A percentile compares a stretch with the other conserved stretches of the same genome.
Conservation (phyloP, 176 grass and related monocot species). For the Zea mays region Zm-B73-REFERENCE-NAM-5.0 NC_050097.1:17095001-17095500, state of each 20-base stretch:
- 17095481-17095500: background rate
- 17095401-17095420: background rate
- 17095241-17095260: constrained; percentile 19
- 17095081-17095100: background rate
- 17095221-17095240: constrained; percentile 20
- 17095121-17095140: background rate
- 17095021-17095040: background rate
- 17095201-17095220: background rate
- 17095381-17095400: background rate
- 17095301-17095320: constrained; percentile 97
- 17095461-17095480: background rate
- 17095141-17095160: constrained; percentile 3
- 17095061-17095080: background rate
- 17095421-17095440: background rate
- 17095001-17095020: background rate
- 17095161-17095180: background rate
- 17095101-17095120: background rate
- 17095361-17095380: constrained; percentile 51
- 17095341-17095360: constrained; percentile 91
- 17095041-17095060: background rate
- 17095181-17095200: background rate
- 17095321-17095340: constrained; percentile 89
- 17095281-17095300: constrained; percentile 85
- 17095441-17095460: background rate
- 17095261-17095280: constrained; percentile 92